Base-by-base conservation (phyloP, 345 rosid species). In the Citrus mangshanensis region DNA sequence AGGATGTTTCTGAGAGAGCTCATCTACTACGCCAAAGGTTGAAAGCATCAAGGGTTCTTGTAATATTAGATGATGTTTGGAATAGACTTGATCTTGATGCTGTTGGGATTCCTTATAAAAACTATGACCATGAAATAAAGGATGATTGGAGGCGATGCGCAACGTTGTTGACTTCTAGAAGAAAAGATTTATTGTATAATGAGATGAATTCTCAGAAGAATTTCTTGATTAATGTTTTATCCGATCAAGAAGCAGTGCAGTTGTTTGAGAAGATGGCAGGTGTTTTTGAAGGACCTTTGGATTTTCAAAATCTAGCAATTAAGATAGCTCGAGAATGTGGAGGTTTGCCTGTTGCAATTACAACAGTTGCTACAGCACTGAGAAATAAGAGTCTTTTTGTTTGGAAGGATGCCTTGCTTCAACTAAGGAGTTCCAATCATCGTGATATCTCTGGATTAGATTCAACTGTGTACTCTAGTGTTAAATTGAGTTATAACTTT, bases 81-180 rank as follows among this genome's bases (percentile, higher is more conserved):
- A 37, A 5, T 2, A 32, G 1, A 22, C 19, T 78, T 37, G 70
- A 70, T 6, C n/a, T 70, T 46, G 22, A 10, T 2, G 49, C 34
- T 0, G 32, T 78, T 9, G 80, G 80, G 13, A 78, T 78, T 46
- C 61, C 68, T 22, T 10, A 27, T 46, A 58, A 34, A 18, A 30
- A 19, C 12, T 22, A 28, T 40, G 21, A 68, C 37, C 13, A 8
- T 6, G 49, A 4, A 7, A 25, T 8, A 5, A 37, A 28, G 34
- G 58, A 56, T 56, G 28, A 38, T 70, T 38, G 5, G 7, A 6
- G 70, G 5, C 40, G 46, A 38, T 83, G 85, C 73, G 81, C 85
- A 35, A 0, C 81, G 18, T 38, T 87, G 25, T 4, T 87, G 16
- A 81, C 84, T 0, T 79, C 88, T 2, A 77, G 81, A 42, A 12